Evolutionary conservation across 495 filamentous ascomycete species (phyloP), one percentile per base, ranked within the genome.

Genomic region (Penicillium ochrochloron): DNA sequence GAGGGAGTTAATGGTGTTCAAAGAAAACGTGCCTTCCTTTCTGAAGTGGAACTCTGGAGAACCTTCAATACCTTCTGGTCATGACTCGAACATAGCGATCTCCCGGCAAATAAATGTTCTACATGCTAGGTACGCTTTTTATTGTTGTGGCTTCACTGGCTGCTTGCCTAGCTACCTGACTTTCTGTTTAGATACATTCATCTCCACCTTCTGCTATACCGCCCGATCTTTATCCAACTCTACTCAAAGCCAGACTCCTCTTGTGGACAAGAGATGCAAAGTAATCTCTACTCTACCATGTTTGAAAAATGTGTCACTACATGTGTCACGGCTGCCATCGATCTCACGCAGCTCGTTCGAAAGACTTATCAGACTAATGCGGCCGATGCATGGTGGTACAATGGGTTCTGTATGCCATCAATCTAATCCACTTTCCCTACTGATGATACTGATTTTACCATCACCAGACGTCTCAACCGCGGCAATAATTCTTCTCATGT

Each of bases 371-470:
- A 63, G 19, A 77, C 78, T 10, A 59, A 62, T 8, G 51, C 52
- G 15, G 73, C 78, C 12, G 74, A 72, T 23, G 70, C 77, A 10
- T 81, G 78, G 78, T 81, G 78, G 75, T 80, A 76, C 64, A 77
- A 76, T 66, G 74, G 70, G 3, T 74, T 78, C 19, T 81, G 77
- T 79, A 46, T 46, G 42, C 15, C n/a, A n/a, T 14, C 15, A 14
- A n/a, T 23, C 1, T n/a, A 6, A 5, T 46, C 15, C 15, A 46
- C 1, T 46, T 14, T 23, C 42, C 8, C 42, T 46, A 5, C 42
- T n/a, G 8, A 46, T 46, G 9, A 46, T 46, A 46, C 42, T 46
- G 15, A 46, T n/a, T 46, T 8, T 46, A 46, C 42, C 42, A 46
- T 14, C 1, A 8, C 8, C 15, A 46, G 42, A 46, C 11, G 42